These are phyloP conservation scores for Paecilomyces fulvus DNA, from an alignment of 2,329 filamentous ascomycete genomes.

Conservation along the genomic window DNA sequence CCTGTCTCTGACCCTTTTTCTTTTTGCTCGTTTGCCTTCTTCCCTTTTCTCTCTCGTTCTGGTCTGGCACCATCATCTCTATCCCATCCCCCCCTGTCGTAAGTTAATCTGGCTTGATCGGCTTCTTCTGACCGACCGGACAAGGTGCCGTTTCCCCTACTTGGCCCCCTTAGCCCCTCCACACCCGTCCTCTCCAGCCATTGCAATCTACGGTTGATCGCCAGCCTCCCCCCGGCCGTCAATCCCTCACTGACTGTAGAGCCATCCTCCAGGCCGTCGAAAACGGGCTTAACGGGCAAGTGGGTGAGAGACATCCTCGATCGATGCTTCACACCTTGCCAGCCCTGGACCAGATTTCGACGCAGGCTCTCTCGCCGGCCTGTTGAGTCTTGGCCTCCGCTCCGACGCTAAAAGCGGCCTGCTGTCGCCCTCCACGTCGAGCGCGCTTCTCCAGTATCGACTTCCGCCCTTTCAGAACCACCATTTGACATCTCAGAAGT, in stretches of 20 bases:
- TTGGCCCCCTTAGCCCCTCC: constrained; percentile 25
- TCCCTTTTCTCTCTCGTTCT: constrained; percentile 13
- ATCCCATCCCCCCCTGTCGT: constrained; percentile 5
- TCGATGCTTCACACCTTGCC: constrained; percentile 27
- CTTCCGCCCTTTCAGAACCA: constrained; percentile 4
- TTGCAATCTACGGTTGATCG: constrained; percentile 3
- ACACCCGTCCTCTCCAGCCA: constrained; percentile 16
- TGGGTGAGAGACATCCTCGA: constrained; percentile 17
- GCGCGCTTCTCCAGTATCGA: constrained; percentile 1
- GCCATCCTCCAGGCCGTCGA: constrained; percentile 9
- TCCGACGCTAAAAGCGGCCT: constrained; percentile 26
- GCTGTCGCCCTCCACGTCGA: constrained; percentile 8
- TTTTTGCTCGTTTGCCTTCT: constrained; percentile 13
- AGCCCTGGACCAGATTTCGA: constrained; percentile 19
- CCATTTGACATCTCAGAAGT: constrained; percentile 12
- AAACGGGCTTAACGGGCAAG: constrained; percentile 14
- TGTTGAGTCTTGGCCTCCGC: constrained; percentile 29
- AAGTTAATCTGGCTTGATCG: neutral
- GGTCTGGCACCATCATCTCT: constrained; percentile 9
- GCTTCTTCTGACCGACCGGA: neutral
- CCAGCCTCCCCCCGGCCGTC: constrained; percentile 9
- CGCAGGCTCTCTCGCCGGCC: constrained; percentile 23
- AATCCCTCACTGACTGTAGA: constrained; percentile 9
- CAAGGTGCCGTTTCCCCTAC: constrained; percentile 11
- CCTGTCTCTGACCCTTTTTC: constrained; percentile 17